phyloP scores from a whole-genome alignment of 805 yeast genomes.

The Martiniozyma abietophila region DNA sequence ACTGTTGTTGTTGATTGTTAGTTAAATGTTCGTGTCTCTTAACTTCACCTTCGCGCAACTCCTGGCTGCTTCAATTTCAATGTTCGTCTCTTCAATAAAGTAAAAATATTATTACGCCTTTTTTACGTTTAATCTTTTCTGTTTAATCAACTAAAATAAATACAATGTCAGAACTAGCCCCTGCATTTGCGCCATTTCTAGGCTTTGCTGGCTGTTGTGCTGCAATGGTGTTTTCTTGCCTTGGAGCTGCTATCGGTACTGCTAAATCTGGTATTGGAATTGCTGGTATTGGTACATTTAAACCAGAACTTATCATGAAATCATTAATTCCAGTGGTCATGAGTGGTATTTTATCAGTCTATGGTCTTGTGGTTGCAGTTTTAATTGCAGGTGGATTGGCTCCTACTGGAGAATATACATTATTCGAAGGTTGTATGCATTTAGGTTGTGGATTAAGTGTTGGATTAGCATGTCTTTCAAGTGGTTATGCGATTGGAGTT shows the following conservation, averaged over 20 bases:
- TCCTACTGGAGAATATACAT: slow-evolving; percentile 70
- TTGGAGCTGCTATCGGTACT: slow-evolving; percentile 99
- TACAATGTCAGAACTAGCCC: slow-evolving; percentile 33
- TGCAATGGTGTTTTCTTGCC: slow-evolving; percentile 82
- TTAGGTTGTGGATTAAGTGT: slow-evolving; percentile 92
- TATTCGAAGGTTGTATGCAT: slow-evolving; percentile 97
- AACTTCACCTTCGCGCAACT: too few relatives aligned
- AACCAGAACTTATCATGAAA: slow-evolving; percentile 95
- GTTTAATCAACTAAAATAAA: background rate
- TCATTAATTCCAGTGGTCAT: slow-evolving; percentile 94
- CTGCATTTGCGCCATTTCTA: slow-evolving; percentile 91
- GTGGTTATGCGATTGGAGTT: slow-evolving; percentile 97
- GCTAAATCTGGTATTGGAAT: slow-evolving; percentile 98
- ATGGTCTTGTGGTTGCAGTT: slow-evolving; percentile 94
- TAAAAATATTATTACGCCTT: too few relatives aligned
- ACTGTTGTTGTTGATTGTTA: too few relatives aligned
- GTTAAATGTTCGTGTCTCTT: too few relatives aligned
- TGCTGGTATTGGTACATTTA: slow-evolving; percentile 94
- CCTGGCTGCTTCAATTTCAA: too few relatives aligned
- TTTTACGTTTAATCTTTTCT: too few relatives aligned
- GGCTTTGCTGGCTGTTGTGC: slow-evolving; percentile 97
- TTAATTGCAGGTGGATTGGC: slow-evolving; percentile 84
- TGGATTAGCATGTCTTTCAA: slow-evolving; percentile 92
- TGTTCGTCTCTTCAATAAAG: too few relatives aligned
- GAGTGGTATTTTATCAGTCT: slow-evolving; percentile 95